Evolutionary conservation across 768 basidiomycete genomes (phyloP).

Genomic region (Rhodotorula diobovata): DNA sequence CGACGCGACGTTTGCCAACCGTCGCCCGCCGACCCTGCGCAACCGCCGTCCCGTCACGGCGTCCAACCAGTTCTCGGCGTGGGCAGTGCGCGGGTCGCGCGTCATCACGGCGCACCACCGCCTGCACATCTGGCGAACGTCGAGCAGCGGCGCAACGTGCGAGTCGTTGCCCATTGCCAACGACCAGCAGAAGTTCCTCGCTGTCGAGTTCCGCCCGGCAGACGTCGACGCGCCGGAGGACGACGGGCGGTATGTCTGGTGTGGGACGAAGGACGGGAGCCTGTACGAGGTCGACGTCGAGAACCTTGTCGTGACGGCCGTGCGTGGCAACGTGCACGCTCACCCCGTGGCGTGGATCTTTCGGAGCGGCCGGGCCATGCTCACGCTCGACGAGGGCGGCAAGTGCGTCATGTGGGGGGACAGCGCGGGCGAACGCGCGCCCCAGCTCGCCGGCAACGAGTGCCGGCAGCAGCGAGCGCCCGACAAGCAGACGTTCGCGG

Average conservation of each 20-base stretch:
- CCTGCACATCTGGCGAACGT: slow-evolving; percentile 47
- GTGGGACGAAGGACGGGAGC: slow-evolving; percentile 85
- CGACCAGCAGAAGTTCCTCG: slow-evolving; percentile 68
- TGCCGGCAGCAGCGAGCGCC: slow-evolving; percentile 54
- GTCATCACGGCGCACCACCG: slow-evolving; percentile 47
- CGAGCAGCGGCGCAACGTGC: slow-evolving; percentile 34
- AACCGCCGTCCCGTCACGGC: slow-evolving; percentile 43
- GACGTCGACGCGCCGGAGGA: slow-evolving; percentile 9
- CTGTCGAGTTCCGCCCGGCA: slow-evolving; percentile 64
- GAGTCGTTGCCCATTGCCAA: slow-evolving; percentile 62
- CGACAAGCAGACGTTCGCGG: slow-evolving; percentile 77
- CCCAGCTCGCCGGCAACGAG: slow-evolving; percentile 12
- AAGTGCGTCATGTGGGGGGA: slow-evolving; percentile 66
- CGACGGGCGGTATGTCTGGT: slow-evolving; percentile 69
- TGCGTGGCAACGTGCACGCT: slow-evolving; percentile 62
- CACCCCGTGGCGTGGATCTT: slow-evolving; percentile 68
- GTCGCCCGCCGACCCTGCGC: slow-evolving; percentile 48
- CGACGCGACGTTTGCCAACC: slow-evolving; percentile 51
- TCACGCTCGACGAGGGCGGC: slow-evolving; percentile 78
- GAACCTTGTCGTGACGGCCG: slow-evolving; percentile 57
- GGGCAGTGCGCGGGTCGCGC: slow-evolving; percentile 47
- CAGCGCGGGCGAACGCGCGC: background rate
- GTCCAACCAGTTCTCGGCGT: slow-evolving; percentile 44
- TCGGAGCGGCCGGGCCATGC: slow-evolving; percentile 64
- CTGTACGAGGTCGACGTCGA: slow-evolving; percentile 74